Evolutionary conservation across 2,329 filamentous ascomycete species (phyloP), one percentile per base, ranked within the genome.

Genomic region (Ophiostoma triangulosporum): DNA sequence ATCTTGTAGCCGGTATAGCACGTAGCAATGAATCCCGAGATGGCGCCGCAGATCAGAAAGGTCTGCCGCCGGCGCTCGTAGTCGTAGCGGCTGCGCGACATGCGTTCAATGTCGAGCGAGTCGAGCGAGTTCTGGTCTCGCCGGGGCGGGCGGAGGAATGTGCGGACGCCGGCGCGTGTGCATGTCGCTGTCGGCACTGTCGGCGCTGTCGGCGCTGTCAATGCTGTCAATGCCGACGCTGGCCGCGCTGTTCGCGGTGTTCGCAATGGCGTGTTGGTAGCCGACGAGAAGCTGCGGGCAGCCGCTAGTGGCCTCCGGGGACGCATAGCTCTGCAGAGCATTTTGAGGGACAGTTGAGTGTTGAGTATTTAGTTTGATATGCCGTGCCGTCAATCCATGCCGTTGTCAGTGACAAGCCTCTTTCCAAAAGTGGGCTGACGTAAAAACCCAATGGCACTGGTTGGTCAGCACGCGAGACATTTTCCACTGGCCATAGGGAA

Each of bases 1-100:
- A 80, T 69, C 62, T 76, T 76, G 64, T 67, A 76, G 9, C 69
- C 71, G 3, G 75, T 75, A 64, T 76, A 78, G 56, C 70, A 61
- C 60, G 73, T 72, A 24, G 73, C 73, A 31, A 77, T 62, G 54
- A 74, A 60, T 29, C 77, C 74, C 5, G 74, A 71, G 11, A 75
- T 58, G 20, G 71, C 69, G 20, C 77, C 77, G 15, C 70, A 71
- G 17, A 72, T 63, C 9, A 80, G 69, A 58, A 80, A 79, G 12
- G 71, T 70, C 4, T 68, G 74, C 36, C 75, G 70, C 54, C 73
- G 72, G 29, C 68, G 66, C 57, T 78, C 68, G 62, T 79, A 78
- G 50, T 76, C 69, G 51, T 69, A 66, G 12, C 72, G 67, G 54
- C 73, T 64, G 36, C 66, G 63, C 43, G 72, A 67, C 57, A 80